Evolutionary conservation across 2,329 filamentous ascomycete species (phyloP).

Genomic region (Pseudophaeomoniella oleicola): DNA sequence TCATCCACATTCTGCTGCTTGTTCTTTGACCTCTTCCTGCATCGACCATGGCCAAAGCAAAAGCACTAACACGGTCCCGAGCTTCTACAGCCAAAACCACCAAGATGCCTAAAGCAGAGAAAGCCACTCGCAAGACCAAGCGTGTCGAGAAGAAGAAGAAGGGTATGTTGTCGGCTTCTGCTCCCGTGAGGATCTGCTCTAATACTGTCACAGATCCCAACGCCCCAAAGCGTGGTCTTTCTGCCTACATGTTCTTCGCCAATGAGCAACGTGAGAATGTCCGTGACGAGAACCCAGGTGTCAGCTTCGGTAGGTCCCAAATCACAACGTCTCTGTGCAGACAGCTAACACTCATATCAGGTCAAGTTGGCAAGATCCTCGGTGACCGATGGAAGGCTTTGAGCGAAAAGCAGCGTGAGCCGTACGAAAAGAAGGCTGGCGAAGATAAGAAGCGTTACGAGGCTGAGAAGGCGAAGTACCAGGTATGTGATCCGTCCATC

Average conservation of each 20-base stretch:
- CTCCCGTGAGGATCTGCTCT: slow-evolving; percentile 6
- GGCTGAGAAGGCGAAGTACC: slow-evolving; percentile 90
- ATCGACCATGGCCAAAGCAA: slow-evolving; percentile 15
- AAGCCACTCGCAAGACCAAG: slow-evolving; percentile 45
- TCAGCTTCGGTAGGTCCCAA: slow-evolving; percentile 77
- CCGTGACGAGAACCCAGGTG: slow-evolving; percentile 93
- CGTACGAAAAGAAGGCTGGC: slow-evolving; percentile 93
- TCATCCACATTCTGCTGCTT: background rate
- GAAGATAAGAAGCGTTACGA: slow-evolving; percentile 99
- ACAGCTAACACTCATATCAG: slow-evolving; percentile 26
- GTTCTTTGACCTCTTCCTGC: too few relatives aligned
- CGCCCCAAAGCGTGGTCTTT: slow-evolving; percentile 97
- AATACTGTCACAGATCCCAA: slow-evolving; percentile 60
- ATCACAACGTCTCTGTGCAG: too few relatives aligned
- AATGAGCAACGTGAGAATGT: slow-evolving; percentile 98
- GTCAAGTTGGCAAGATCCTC: slow-evolving; percentile 94
- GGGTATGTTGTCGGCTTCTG: slow-evolving; percentile 32
- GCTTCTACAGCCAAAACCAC: slow-evolving; percentile 15
- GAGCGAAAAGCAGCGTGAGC: slow-evolving; percentile 77
- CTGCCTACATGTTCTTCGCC: slow-evolving; percentile 99
- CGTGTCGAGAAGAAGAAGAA: slow-evolving; percentile 56
- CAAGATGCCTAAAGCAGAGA: slow-evolving; percentile 56
- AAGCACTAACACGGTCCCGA: slow-evolving; percentile 19
- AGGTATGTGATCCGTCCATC: slow-evolving; percentile 44
- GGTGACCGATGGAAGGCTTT: slow-evolving; percentile 98